A percentile compares a stretch with the other conserved stretches of the same genome.
Conservation (phyloP, 805 yeast species). For the Zygoascus flipseniorum region DNA sequence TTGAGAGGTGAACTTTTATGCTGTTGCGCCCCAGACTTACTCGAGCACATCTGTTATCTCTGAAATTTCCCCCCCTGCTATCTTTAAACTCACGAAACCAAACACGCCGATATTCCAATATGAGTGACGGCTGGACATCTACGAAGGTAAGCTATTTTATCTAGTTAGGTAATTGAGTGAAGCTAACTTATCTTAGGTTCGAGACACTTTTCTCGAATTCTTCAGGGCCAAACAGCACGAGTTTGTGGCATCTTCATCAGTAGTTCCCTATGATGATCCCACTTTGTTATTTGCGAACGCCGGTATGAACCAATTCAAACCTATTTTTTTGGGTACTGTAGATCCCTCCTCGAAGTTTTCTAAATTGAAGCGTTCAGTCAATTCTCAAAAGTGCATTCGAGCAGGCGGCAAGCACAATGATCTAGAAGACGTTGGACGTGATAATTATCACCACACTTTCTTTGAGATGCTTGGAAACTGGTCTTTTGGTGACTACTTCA, state of each 20-base stretch:
- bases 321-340: slow-evolving; percentile 93
- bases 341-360: slow-evolving; percentile 90
- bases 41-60: background rate
- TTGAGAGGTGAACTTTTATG: background rate
- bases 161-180: no score
- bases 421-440: slow-evolving; percentile 96
- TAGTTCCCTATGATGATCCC: slow-evolving; percentile 96
- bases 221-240: slow-evolving; percentile 64
- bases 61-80: background rate
- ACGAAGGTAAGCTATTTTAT: slow-evolving; percentile 1
- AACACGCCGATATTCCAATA: background rate
- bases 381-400: slow-evolving; percentile 97
- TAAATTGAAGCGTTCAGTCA: slow-evolving; percentile 76
- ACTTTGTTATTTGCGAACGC: slow-evolving; percentile 95
- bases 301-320: slow-evolving; percentile 99
- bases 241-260: slow-evolving; percentile 87
- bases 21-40: background rate
- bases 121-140: slow-evolving; percentile 2
- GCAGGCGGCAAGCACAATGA: slow-evolving; percentile 99
- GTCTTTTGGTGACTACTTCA: slow-evolving; percentile 99
- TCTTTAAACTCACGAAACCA: background rate
- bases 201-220: slow-evolving; percentile 77
- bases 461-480: slow-evolving; percentile 99
- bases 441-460: slow-evolving; percentile 96
- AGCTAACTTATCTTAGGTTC: slow-evolving; percentile 36